Evolutionary conservation across 495 filamentous ascomycete species (phyloP).

Genomic region (Tuber indicum): DNA sequence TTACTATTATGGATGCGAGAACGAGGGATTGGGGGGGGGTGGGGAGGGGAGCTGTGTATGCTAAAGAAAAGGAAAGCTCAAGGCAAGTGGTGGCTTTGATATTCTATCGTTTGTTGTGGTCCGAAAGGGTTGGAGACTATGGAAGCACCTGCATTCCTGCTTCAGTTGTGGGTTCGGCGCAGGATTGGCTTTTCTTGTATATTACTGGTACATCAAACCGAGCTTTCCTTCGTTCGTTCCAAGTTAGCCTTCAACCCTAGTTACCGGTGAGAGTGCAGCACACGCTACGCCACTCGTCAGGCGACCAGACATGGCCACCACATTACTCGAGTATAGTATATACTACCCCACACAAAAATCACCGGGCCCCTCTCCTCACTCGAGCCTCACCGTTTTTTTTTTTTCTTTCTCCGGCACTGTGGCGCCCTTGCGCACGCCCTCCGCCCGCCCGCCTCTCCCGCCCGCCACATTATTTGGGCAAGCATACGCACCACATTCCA

Average conservation of each 20-base stretch:
- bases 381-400: not conserved
- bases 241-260: not conserved
- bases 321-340: not conserved
- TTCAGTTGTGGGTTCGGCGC: not conserved
- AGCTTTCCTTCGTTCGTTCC: not conserved
- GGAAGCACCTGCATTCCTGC: not conserved
- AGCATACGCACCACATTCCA: not conserved
- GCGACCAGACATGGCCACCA: not conserved
- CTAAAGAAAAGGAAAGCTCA: not conserved
- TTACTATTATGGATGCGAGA: not conserved
- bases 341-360: not conserved
- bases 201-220: not conserved
- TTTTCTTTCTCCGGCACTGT: too few relatives aligned
- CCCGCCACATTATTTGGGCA: not conserved
- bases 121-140: not conserved
- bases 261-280: not conserved
- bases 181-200: not conserved
- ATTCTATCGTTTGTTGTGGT: not conserved
- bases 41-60: not conserved
- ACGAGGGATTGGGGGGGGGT: not conserved
- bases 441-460: not conserved
- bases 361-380: not conserved
- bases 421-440: not conserved
- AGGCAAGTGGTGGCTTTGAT: not conserved
- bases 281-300: not conserved